Conservation (phyloP, 164 flowering plant species). For the Liquidambar formosana region DNA sequence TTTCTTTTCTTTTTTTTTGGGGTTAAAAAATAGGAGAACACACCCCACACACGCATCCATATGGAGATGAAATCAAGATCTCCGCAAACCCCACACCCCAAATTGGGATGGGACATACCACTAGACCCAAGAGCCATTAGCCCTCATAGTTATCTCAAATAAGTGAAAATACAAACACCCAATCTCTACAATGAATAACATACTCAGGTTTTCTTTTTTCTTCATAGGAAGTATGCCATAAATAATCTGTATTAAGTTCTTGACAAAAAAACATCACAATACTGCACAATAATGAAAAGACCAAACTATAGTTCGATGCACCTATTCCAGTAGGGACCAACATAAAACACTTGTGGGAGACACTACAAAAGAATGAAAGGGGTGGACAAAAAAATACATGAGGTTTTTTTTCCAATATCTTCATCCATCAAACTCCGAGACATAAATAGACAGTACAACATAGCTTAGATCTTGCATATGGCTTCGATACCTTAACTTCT, state of each 20-base stretch:
- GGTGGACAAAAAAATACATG: not conserved
- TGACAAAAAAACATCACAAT: slow-evolving; percentile 13
- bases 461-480: slow-evolving; percentile 11
- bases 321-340: slow-evolving; percentile 7
- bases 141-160: too few species aligned
- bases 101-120: too few species aligned
- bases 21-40: too few species aligned
- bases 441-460: not conserved
- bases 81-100: too few species aligned
- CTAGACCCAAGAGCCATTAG: too few species aligned
- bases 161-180: too few species aligned
- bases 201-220: too few species aligned
- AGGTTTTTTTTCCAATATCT: not conserved
- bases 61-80: too few species aligned
- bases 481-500: slow-evolving; percentile 3
- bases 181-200: too few species aligned
- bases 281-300: slow-evolving; percentile 12
- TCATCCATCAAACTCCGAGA: not conserved
- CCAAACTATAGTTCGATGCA: not conserved
- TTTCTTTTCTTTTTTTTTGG: too few species aligned
- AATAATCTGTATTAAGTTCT: slow-evolving; percentile 13
- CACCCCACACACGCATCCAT: too few species aligned
- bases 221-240: not conserved
- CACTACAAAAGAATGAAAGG: not conserved
- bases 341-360: not conserved